Base-by-base conservation (phyloP, 148 eudicot genomes). In the Rhododendron mucronatum region DNA sequence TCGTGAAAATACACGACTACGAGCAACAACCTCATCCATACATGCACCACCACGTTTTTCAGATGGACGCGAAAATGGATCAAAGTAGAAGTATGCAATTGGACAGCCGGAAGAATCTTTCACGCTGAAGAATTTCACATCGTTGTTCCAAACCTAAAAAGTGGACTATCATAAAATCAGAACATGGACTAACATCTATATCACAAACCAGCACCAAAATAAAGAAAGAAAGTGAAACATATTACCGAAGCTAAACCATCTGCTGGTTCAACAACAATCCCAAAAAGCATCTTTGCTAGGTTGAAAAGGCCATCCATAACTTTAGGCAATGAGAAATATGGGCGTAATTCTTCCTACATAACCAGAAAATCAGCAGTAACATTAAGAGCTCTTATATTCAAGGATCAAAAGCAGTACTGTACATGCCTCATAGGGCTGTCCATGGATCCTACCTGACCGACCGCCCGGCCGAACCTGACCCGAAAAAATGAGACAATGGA, bases 1-100 rank as follows among this genome's bases (percentile, higher is more conserved):
- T 67, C 82, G 93, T 80, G 99, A 93, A 79, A 94, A 86, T 80
- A 94, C 92, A 83, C 96, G 98, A 82, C 99, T 97, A 84, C 99
- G 92, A 86, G 93, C 90, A 89, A 95, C 89, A 84, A 95, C 99
- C 91, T 95, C 99, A 87, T 93, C 92, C 99, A 97, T 97, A 98
- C 99, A 97, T 57, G 99, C 99, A 87, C 99, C 99, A 86, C 98
- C 99, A 63, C 93, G 89, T 84, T 97, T 97, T 88, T 97, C 99
- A 86, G 99, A 91, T 78, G 99, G 99, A 77, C 99, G 99, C 76
- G 98, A 93, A 89, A 94, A 97, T 78, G 99, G 99, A 92, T 97
- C 99, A 89, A 97, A 97, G 86, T 95, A 97, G 90, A 97, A 97
- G 90, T 94, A 97, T 53, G 99, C 92, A 83, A 91, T 80, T 30